Percentiles rank a stretch among this genome's conserved stretches.
phyloP scores from a whole-genome alignment of 306 rosid species.

The Hylodesmum podocarpum region DNA sequence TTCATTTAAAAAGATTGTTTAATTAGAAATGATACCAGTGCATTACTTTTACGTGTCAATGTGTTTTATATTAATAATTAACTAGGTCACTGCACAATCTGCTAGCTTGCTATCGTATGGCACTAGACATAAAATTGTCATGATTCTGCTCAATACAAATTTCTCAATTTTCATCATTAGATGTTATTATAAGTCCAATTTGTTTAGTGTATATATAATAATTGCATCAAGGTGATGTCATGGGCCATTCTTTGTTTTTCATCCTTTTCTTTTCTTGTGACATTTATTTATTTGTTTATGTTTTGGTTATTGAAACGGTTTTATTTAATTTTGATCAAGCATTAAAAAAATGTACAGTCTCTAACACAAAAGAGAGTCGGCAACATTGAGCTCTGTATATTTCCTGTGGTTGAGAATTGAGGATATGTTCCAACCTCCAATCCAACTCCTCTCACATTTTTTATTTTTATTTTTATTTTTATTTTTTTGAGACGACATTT shows the following conservation, averaged over 20 bases:
- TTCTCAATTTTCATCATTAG: constrained; percentile 18
- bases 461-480: too few species aligned
- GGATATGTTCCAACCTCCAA: constrained; percentile 11
- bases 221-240: constrained; percentile 32
- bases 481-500: too few species aligned
- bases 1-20: too few species aligned
- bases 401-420: not conserved
- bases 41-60: too few species aligned
- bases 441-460: not conserved
- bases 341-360: not conserved
- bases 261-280: not conserved
- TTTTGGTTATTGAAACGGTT: not conserved
- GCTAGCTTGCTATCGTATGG: not conserved
- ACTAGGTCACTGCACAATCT: not conserved
- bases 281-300: not conserved
- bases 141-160: not conserved
- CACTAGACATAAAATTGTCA: not conserved
- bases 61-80: too few species aligned
- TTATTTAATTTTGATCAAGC: not conserved
- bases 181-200: not conserved
- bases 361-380: not conserved
- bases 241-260: not conserved
- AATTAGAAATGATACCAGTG: too few species aligned
- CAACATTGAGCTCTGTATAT: not conserved
- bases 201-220: not conserved